A percentile compares a stretch with the other conserved stretches of the same genome.
phyloP scores from a whole-genome alignment of 352 stramenopile species.

The Globisporangium iwayamae region DNA sequence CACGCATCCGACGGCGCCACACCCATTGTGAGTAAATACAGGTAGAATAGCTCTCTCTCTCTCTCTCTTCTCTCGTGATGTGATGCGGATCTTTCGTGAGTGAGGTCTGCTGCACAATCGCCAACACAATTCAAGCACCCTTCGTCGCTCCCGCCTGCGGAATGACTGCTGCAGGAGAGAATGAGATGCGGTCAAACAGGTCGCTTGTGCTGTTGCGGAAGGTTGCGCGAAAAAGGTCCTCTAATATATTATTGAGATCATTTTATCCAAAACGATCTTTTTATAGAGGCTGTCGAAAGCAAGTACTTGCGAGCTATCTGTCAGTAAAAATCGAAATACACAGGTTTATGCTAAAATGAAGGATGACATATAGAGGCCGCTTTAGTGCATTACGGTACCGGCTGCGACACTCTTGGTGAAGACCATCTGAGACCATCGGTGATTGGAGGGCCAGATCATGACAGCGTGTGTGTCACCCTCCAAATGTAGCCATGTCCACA shows the following conservation, averaged over 20 bases:
- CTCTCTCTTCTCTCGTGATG: neutral
- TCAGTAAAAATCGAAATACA: neutral
- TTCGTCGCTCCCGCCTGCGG: neutral
- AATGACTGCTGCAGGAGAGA: too few species aligned
- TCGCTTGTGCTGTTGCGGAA: neutral
- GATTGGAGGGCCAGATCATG: neutral
- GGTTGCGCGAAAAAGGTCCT: neutral
- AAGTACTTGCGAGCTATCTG: neutral
- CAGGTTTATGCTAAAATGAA: neutral
- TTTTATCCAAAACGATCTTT: neutral
- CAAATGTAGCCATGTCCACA: neutral
- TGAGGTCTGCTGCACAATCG: slow-evolving; percentile 1
- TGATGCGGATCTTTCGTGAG: slow-evolving; percentile 4
- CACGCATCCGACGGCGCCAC: slow-evolving; percentile 36
- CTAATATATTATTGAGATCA: neutral
- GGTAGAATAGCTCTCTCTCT: neutral
- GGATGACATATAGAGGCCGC: neutral
- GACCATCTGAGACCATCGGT: neutral
- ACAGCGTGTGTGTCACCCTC: neutral
- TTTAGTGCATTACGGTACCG: neutral
- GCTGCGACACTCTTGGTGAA: neutral
- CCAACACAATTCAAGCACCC: neutral
- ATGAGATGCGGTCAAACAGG: neutral
- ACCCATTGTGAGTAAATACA: slow-evolving; percentile 25
- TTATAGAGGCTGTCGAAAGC: neutral